Conservation (phyloP, 768 basidiomycete species). For the Termitomyces sp. region DNA sequence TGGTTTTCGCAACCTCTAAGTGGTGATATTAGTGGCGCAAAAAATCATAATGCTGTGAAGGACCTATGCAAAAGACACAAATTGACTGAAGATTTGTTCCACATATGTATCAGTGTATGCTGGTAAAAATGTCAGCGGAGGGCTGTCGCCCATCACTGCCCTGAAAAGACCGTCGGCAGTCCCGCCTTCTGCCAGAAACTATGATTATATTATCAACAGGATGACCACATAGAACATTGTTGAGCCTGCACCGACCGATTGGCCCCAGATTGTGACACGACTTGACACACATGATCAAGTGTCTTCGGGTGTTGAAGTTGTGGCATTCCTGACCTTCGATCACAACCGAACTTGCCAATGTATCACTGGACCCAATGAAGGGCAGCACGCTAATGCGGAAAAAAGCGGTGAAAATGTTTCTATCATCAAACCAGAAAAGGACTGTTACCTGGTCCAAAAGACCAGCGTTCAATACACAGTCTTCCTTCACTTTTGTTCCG, state of each 20-base stretch:
- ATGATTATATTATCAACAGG: background rate
- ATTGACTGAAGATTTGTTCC: constrained; percentile 30
- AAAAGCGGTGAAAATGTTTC: background rate
- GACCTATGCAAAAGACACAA: constrained; percentile 32
- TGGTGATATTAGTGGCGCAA: background rate
- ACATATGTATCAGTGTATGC: constrained; percentile 28
- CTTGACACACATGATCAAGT: constrained; percentile 14
- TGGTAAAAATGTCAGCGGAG: constrained; percentile 33
- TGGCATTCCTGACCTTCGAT: constrained; percentile 23
- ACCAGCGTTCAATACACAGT: constrained; percentile 34
- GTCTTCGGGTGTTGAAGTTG: background rate
- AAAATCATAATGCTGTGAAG: background rate
- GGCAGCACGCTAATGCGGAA: constrained; percentile 23
- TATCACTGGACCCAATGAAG: constrained; percentile 36
- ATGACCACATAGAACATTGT: constrained; percentile 32
- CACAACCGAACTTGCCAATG: constrained; percentile 32
- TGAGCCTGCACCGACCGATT: constrained; percentile 40
- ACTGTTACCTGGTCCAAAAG: constrained; percentile 35
- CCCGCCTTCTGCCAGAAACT: constrained; percentile 38
- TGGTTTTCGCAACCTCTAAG: constrained; percentile 18
- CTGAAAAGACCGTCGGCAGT: constrained; percentile 33
- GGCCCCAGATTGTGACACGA: constrained; percentile 38
- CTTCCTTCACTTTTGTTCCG: constrained; percentile 26
- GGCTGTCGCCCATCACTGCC: constrained; percentile 40
- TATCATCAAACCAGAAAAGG: background rate